These are phyloP conservation scores for Agrocybe pediades DNA, from an alignment of 768 basidiomycete species.

Conservation along the genomic window DNA sequence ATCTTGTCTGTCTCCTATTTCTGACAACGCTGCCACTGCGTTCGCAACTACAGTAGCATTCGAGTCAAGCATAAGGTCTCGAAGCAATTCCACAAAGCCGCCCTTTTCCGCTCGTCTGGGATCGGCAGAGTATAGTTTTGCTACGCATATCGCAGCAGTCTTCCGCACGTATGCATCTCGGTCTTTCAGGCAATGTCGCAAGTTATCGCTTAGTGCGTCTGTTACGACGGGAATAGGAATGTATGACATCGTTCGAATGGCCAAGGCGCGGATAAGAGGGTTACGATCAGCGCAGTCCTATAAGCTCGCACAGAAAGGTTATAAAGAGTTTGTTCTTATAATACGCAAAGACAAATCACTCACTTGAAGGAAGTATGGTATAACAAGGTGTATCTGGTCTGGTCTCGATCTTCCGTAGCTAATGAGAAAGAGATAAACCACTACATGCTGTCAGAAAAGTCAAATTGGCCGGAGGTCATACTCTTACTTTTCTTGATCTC, in stretches of 20 bases:
- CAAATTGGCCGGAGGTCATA: neutral
- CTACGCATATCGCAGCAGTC: conserved; percentile 97
- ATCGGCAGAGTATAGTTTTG: conserved; percentile 91
- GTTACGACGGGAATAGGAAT: conserved; percentile 91
- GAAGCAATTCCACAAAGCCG: conserved; percentile 88
- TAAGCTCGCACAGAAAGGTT: conserved; percentile 6
- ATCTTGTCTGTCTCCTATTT: conserved; percentile 94
- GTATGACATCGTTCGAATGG: conserved; percentile 99
- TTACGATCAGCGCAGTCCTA: conserved; percentile 97
- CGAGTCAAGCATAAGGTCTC: conserved; percentile 88
- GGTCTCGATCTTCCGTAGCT: conserved; percentile 95
- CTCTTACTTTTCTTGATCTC: conserved; percentile 98
- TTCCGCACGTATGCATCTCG: conserved; percentile 98
- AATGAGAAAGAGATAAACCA: conserved; percentile 97
- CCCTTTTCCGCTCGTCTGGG: conserved; percentile 83
- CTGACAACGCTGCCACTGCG: conserved; percentile 94
- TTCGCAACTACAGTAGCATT: conserved; percentile 99
- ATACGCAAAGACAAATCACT: conserved; percentile 17
- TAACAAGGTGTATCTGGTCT: conserved; percentile 90
- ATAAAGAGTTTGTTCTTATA: neutral
- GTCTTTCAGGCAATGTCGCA: conserved; percentile 91
- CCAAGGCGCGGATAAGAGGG: conserved; percentile 93
- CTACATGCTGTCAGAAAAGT: conserved; percentile 40
- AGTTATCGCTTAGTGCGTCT: conserved; percentile 83
- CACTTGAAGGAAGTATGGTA: conserved; percentile 89